Percentiles rank a stretch among this genome's conserved stretches.
These are phyloP conservation scores for Colletotrichum shisoi DNA, from an alignment of 2,329 filamentous ascomycete species.

Conservation along the genomic window DNA sequence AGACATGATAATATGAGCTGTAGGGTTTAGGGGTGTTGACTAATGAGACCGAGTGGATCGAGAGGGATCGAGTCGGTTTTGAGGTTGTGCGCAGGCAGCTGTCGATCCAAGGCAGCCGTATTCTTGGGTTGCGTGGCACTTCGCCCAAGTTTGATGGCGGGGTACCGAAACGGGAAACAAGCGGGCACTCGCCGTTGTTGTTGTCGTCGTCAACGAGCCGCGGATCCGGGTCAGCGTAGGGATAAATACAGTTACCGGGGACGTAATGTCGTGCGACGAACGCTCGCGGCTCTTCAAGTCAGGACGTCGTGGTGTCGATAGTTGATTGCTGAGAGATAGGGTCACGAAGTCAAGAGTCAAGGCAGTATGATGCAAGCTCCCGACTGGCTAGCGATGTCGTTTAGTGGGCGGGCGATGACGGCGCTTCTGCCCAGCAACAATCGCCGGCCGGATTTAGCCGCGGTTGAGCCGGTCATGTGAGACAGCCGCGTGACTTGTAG, in stretches of 20 bases:
- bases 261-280: slow-evolving; percentile 25
- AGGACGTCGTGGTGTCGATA: slow-evolving; percentile 29
- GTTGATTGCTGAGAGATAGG: slow-evolving; percentile 30
- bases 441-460: slow-evolving; percentile 24
- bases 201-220: slow-evolving; percentile 12
- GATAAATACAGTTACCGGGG: background rate
- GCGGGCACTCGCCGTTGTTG: slow-evolving; percentile 27
- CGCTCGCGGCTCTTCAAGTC: slow-evolving; percentile 28
- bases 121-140: slow-evolving; percentile 38
- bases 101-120: slow-evolving; percentile 31
- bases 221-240: slow-evolving; percentile 1
- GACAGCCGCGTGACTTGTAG: slow-evolving; percentile 21
- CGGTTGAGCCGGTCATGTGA: slow-evolving; percentile 35
- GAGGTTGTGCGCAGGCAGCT: slow-evolving; percentile 31
- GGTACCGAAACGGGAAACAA: slow-evolving; percentile 37
- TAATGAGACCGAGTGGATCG: slow-evolving; percentile 2
- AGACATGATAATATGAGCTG: slow-evolving; percentile 59
- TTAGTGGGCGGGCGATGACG: slow-evolving; percentile 39
- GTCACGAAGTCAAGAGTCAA: slow-evolving; percentile 23
- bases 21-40: slow-evolving; percentile 7
- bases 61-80: slow-evolving; percentile 15
- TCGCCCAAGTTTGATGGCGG: slow-evolving; percentile 39
- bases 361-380: slow-evolving; percentile 38
- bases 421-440: slow-evolving; percentile 32
- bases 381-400: slow-evolving; percentile 37